A percentile compares a stretch with the other conserved stretches of the same genome.
phyloP scores from a whole-genome alignment of 805 yeast species.

The Wickerhamia fluorescens region DNA sequence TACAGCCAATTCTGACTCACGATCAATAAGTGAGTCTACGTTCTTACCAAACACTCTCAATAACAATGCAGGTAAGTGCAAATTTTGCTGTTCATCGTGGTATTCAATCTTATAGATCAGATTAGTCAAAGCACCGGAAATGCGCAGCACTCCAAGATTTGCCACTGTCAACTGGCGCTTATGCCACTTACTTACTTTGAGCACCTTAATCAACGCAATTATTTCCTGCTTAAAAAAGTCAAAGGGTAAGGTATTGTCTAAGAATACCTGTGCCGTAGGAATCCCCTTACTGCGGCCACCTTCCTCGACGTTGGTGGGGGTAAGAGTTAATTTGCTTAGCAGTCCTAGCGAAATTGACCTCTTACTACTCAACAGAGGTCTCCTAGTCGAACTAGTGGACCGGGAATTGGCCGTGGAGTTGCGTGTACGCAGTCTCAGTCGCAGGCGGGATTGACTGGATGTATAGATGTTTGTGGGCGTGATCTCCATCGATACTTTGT shows the following conservation, averaged over 20 bases:
- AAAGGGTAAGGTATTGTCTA: slow-evolving; percentile 75
- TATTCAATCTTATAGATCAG: slow-evolving; percentile 75
- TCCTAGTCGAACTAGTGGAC: slow-evolving; percentile 25
- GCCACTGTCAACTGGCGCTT: slow-evolving; percentile 36
- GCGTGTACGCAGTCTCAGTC: slow-evolving; percentile 33
- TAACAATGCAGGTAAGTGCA: slow-evolving; percentile 53
- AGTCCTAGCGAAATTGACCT: slow-evolving; percentile 32
- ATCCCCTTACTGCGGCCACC: slow-evolving; percentile 28
- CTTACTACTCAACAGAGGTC: slow-evolving; percentile 25
- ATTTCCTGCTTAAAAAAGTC: slow-evolving; percentile 83
- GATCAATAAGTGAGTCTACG: slow-evolving; percentile 77
- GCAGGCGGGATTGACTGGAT: slow-evolving; percentile 24
- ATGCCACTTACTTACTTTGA: slow-evolving; percentile 78
- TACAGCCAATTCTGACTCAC: slow-evolving; percentile 70
- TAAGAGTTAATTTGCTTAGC: slow-evolving; percentile 18
- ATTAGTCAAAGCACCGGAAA: slow-evolving; percentile 91
- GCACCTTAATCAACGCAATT: slow-evolving; percentile 50
- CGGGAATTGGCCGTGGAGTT: slow-evolving; percentile 28
- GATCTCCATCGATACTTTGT: too few species aligned
- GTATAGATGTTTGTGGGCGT: slow-evolving; percentile 5
- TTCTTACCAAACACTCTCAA: slow-evolving; percentile 85
- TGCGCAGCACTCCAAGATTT: slow-evolving; percentile 51
- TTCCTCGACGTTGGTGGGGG: slow-evolving; percentile 22
- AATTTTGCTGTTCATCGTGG: slow-evolving; percentile 21
- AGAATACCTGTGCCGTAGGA: slow-evolving; percentile 47